Base-by-base conservation (phyloP, 2,329 filamentous ascomycete species). In the Claviceps pusilla region DNA sequence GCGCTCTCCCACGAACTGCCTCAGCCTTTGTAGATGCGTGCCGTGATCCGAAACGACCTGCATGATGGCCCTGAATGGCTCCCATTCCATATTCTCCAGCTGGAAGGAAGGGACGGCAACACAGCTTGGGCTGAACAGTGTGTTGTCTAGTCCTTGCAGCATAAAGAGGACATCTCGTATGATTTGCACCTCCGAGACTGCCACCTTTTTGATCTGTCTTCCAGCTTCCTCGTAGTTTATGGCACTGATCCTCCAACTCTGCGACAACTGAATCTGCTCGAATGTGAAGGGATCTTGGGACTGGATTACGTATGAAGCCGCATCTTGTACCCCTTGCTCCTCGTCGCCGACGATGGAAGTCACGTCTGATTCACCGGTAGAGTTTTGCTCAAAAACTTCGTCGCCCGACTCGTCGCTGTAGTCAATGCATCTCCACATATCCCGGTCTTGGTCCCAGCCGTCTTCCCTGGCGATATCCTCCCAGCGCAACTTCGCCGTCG, bases 91-190 rank as follows among this genome's bases (percentile, higher is more conserved):
- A 55, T 76, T 70, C 0, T 67, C 62, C 31, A 80, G 69, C 54
- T 78, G 73, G 53, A 73, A 78, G 1, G 60, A 61, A 4, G 69
- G 61, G 1, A 68, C 64, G 0, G 72, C 71, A 7, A 65, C 59
- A 14, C 69, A 72, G 50, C 73, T 63, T 3, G 60, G 28, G 54
- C 70, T 71, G 61, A 90, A 95, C 1, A 95, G 64, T 1, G 82
- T 84, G 2, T 86, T 91, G 6, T 83, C 78, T 4, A 93, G 71
- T 0, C 90, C 90, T 53, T 82, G 79, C 0, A 97, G 76, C 87
- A 96, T 94, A 62, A 88, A 91, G 0, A 96, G 72, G 0, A 82
- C 79, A 53, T 97, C 89, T 50, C 89, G 80, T 31, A 90, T 71
- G 11, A 83, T 73, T 58, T 90, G 82, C 1, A 86, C 72, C 64